Evolutionary conservation across 176 grass and related monocot species (phyloP), one percentile per base, ranked within the genome.

Genomic region (Rhynchospora tenuis): DNA sequence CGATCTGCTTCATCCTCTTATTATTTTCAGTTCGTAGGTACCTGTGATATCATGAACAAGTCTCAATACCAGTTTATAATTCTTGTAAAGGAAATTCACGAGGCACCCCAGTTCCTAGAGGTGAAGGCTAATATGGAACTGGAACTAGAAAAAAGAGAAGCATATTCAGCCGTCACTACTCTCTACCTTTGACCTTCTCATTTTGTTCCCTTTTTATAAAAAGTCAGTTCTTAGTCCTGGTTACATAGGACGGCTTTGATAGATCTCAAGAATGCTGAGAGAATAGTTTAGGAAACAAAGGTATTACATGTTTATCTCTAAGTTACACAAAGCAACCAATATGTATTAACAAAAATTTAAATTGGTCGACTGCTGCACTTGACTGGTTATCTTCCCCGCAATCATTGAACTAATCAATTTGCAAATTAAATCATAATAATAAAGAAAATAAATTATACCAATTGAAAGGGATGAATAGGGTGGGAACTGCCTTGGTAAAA

Each of bases 401-500:
- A 44, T n/a, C 6, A 73, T 45, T 29, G 16, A 20, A 81, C 44
- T 55, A 17, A 58, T 17, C n/a, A 5, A 20, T 48, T 70, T 45
- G 29, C 22, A 11, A 54, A 6, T 47, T n/a, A 31, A 23, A 20
- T 8, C 29, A 33, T 22, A 77, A 63, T 20, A 38, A 27, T 29
- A 47, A 85, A 48, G 22, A 38, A 50, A 8, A 0, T 38, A 61
- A 14, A 47, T 90, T 64, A 79, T 27, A 91, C 90, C 78, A 81
- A 79, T 85, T 90, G 31, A 90, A 90, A 0, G 93, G 89, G 75
- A 93, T 79, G 15, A 28, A 71, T 9, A 84, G 52, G 77, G 22
- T 91, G 1, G 70, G 47, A 38, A 89, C 0, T 70, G 52, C 19
- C 24, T 54, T 10, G 31, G 87, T 60, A 55, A 91, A 8, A 46